Conservation (phyloP, 768 basidiomycete species). For the Xerocomellus dryophilus region DNA sequence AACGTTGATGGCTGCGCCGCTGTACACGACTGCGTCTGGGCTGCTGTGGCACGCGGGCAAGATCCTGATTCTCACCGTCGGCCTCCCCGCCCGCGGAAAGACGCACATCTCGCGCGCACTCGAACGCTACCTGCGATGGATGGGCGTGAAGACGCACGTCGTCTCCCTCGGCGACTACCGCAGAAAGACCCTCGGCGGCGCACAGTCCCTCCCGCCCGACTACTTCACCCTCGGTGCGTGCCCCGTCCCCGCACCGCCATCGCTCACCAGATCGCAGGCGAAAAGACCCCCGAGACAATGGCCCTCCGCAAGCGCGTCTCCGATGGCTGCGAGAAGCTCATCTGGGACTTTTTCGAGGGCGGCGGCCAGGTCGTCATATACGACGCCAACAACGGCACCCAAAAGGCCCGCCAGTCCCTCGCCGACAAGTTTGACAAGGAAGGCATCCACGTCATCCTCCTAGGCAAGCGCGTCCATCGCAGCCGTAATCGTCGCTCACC, state of each 20-base stretch:
- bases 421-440: slow-evolving; percentile 82
- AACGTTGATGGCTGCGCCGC: slow-evolving; percentile 73
- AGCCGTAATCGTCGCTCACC: slow-evolving; percentile 3
- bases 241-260: accelerated
- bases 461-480: slow-evolving; percentile 53
- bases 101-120: slow-evolving; percentile 95
- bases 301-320: slow-evolving; percentile 70
- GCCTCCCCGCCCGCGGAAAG: slow-evolving; percentile 91
- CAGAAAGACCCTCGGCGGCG: slow-evolving; percentile 82
- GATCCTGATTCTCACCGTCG: slow-evolving; percentile 89
- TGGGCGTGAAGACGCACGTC: slow-evolving; percentile 94
- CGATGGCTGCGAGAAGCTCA: slow-evolving; percentile 81
- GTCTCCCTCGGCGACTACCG: slow-evolving; percentile 95
- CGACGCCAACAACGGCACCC: slow-evolving; percentile 93
- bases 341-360: slow-evolving; percentile 81
- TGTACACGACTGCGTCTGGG: slow-evolving; percentile 90
- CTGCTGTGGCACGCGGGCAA: slow-evolving; percentile 91
- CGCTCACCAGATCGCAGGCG: slow-evolving; percentile 43
- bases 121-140: slow-evolving; percentile 97
- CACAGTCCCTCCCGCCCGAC: slow-evolving; percentile 83
- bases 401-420: slow-evolving; percentile 60
- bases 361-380: slow-evolving; percentile 98
- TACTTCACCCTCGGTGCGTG: slow-evolving; percentile 81
- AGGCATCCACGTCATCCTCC: slow-evolving; percentile 90
- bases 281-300: slow-evolving; percentile 79